Percentiles rank a stretch among this genome's conserved stretches.
Conservation (phyloP, 768 basidiomycete species). For the Tylopilus plumbeoviolaceoides region DNA sequence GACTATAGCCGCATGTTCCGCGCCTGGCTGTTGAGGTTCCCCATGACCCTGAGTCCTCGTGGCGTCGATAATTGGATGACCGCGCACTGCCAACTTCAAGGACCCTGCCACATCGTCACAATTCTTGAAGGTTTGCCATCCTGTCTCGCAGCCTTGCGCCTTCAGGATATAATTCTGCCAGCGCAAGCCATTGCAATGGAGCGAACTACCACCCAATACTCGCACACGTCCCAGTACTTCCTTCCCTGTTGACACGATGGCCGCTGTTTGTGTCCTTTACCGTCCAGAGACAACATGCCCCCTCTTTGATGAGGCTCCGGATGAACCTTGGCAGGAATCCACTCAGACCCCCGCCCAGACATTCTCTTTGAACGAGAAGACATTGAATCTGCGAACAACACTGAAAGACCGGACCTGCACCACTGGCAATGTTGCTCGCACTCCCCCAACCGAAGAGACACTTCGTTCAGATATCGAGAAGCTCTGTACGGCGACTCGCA, state of each 20-base stretch:
- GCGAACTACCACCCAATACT: not conserved
- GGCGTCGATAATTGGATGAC: too few relatives aligned
- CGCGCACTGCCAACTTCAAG: too few relatives aligned
- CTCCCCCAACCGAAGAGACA: conserved; percentile 9
- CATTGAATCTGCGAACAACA: not conserved
- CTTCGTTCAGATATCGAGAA: conserved; percentile 17
- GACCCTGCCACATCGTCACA: conserved; percentile 2
- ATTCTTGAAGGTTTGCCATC: conserved; percentile 1
- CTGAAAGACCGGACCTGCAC: not conserved
- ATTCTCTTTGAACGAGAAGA: not conserved
- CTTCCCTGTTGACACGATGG: conserved; percentile 1
- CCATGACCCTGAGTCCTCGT: too few relatives aligned
- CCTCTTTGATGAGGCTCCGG: not conserved
- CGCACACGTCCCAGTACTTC: not conserved
- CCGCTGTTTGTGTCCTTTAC: conserved; percentile 1
- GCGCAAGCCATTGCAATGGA: not conserved
- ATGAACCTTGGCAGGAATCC: not conserved
- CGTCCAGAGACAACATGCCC: not conserved
- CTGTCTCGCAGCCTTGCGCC: not conserved
- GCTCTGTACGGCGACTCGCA: conserved; percentile 14
- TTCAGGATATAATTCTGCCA: conserved; percentile 9
- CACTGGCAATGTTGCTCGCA: not conserved
- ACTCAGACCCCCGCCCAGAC: not conserved
- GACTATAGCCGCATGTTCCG: not conserved
- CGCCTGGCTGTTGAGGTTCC: not conserved